Evolutionary conservation across 371 early-diverging fungal species (phyloP).

Genomic region (Synchytrium microbalum): DNA sequence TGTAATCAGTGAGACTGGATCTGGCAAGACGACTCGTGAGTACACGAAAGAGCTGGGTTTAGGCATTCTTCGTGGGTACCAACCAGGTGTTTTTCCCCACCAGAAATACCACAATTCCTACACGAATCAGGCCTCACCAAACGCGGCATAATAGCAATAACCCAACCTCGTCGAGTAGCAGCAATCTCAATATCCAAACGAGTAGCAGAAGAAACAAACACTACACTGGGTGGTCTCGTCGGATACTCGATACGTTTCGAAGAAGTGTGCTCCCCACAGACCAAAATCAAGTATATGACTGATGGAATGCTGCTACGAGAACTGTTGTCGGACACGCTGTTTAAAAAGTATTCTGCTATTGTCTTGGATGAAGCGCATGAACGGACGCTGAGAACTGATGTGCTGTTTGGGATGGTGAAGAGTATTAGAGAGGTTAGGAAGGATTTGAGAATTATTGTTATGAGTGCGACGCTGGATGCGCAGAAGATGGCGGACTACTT

Average conservation of each 20-base stretch:
- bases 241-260: background rate
- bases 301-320: constrained; percentile 87
- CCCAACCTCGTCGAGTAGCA: constrained; percentile 93
- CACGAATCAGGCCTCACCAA: constrained; percentile 87
- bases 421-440: constrained; percentile 42
- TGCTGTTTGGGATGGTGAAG: constrained; percentile 79
- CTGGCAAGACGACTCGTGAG: constrained; percentile 44
- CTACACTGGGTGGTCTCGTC: background rate
- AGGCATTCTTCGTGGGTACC: background rate
- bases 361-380: constrained; percentile 96
- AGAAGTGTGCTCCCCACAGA: constrained; percentile 35
- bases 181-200: constrained; percentile 81
- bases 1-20: constrained; percentile 98
- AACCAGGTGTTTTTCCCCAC: too few relatives aligned
- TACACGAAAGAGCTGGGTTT: background rate
- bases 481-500: constrained; percentile 40
- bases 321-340: constrained; percentile 50
- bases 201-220: background rate
- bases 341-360: constrained; percentile 62
- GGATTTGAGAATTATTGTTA: constrained; percentile 68
- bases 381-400: constrained; percentile 85
- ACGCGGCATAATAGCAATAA: constrained; percentile 50
- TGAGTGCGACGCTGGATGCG: constrained; percentile 72
- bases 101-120: constrained; percentile 97
- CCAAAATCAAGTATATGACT: constrained; percentile 78